These are phyloP conservation scores for Sugiyamaella floridensis DNA, from an alignment of 805 yeast genomes.

Conservation along the genomic window DNA sequence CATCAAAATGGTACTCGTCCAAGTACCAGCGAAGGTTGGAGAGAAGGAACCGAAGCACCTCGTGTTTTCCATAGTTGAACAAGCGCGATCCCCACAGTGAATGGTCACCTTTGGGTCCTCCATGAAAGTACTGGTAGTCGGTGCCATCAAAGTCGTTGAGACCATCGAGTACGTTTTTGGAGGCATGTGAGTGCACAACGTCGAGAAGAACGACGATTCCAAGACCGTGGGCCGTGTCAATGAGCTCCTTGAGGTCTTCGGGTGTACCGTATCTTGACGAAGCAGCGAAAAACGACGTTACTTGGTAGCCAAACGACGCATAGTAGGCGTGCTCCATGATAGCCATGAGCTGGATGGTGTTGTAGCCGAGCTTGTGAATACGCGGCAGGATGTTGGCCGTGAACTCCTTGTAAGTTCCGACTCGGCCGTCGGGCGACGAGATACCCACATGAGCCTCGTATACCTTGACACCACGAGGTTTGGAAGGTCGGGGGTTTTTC, in stretches of 20 bases:
- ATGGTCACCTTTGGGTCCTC: conserved; percentile 84
- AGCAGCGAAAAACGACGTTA: conserved; percentile 84
- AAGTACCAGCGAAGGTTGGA: conserved; percentile 78
- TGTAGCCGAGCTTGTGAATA: conserved; percentile 78
- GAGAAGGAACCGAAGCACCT: conserved; percentile 78
- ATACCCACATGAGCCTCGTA: conserved; percentile 95
- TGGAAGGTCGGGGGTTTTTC: conserved; percentile 56
- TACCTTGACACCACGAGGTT: conserved; percentile 52
- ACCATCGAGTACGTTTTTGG: conserved; percentile 91
- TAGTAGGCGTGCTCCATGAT: conserved; percentile 98
- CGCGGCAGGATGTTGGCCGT: conserved; percentile 75
- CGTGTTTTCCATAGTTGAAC: conserved; percentile 86
- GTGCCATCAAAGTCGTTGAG: conserved; percentile 90
- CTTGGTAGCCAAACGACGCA: conserved; percentile 97
- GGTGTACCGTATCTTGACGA: conserved; percentile 93
- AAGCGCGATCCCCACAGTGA: conserved; percentile 94
- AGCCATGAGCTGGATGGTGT: conserved; percentile 94
- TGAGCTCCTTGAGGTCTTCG: conserved; percentile 82
- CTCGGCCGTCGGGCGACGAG: conserved; percentile 79
- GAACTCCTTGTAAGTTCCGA: conserved; percentile 83
- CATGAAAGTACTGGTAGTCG: conserved; percentile 89
- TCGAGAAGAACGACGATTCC: conserved; percentile 85
- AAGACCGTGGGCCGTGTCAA: conserved; percentile 84
- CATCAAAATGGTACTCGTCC: conserved; percentile 83
- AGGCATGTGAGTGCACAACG: conserved; percentile 93